These are phyloP conservation scores for Trypanosoma melophagium DNA, from an alignment of 208 protist species.

Conservation along the genomic window DNA sequence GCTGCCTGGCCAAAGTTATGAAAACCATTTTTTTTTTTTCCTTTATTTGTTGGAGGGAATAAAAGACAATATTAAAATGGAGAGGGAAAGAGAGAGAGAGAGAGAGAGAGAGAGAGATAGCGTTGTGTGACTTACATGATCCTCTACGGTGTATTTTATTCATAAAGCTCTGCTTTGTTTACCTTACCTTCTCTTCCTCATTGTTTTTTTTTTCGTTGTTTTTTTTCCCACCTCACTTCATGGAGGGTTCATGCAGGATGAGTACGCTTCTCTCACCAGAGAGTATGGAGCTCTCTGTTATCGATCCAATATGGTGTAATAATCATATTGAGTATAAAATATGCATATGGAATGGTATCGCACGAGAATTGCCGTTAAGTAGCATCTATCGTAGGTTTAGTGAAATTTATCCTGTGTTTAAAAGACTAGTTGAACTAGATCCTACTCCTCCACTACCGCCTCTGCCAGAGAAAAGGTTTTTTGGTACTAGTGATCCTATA, in stretches of 20 bases:
- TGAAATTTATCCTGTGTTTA: slow-evolving; percentile 34
- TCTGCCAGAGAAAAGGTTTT: slow-evolving; percentile 27
- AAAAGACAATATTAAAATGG: too few relatives aligned
- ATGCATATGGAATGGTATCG: slow-evolving; percentile 9
- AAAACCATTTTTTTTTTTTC: slow-evolving; percentile 12
- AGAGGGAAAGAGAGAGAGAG: too few relatives aligned
- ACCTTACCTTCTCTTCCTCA: neutral
- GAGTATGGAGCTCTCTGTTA: slow-evolving; percentile 23
- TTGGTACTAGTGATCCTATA: slow-evolving; percentile 23
- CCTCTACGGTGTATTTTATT: neutral
- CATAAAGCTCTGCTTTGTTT: neutral
- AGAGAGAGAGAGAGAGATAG: too few relatives aligned
- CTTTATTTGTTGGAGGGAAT: neutral
- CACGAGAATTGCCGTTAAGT: neutral
- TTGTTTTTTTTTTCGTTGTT: slow-evolving; percentile 10
- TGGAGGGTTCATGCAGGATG: neutral
- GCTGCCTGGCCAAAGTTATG: slow-evolving; percentile 28
- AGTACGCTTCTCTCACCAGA: slow-evolving; percentile 12
- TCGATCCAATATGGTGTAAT: slow-evolving; percentile 18
- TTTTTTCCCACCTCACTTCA: slow-evolving; percentile 5
- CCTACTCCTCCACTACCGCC: slow-evolving; percentile 25
- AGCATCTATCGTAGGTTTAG: slow-evolving; percentile 31
- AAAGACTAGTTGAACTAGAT: slow-evolving; percentile 21
- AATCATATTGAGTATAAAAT: slow-evolving; percentile 28
- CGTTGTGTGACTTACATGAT: neutral